Base-by-base conservation (phyloP, 768 basidiomycete genomes). In the Flagelloscypha sp. region DNA sequence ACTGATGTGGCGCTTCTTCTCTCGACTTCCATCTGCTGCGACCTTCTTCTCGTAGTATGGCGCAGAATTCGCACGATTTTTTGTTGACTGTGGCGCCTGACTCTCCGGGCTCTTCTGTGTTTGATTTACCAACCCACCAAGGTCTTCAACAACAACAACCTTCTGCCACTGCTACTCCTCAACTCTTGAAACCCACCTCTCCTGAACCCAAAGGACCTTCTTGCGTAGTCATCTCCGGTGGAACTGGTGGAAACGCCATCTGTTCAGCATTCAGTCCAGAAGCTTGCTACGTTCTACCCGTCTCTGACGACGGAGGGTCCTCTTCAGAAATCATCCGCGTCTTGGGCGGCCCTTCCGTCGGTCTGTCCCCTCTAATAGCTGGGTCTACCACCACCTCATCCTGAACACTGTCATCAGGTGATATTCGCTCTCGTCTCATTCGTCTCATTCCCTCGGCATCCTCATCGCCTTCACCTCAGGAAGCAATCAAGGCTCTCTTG, bases 231-330 rank as follows among this genome's bases (percentile, higher is more conserved):
- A 73, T 97, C 36, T 92, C 88, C 33, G 92, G 92, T 0, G 92
- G 92, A n/a, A 90, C 90, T 22, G 92, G 92, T 27, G 88, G 89
- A 32, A 97, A 97, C 52, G 72, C 84, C 15, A 84, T 97, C 45
- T 90, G 87, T 46, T 65, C 83, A 25, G 87, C 89, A 3, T 95
- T 97, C 51, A 70, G 68, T 3, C 58, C 67, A 12, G 49, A 66
- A 41, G 79, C 84, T 16, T 81, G 76, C 49, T 89, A 92, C 50
- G 79, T 92, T 17, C 66, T 97, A 22, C 93, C 93, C 5, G 87
- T 97, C 21, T 93, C 89, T 5, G 93, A 97, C 52, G 90, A 97
- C 54, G 93, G 93, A 1, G 93, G 93, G 28, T 90, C 87, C 3
- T 94, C 90, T 2, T 86, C 85, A 45, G 92, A 95, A 65, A 94